Percentiles rank a stretch among this genome's conserved stretches.
phyloP scores from a whole-genome alignment of 257 asterid species.

The Solanum piurae region DNA sequence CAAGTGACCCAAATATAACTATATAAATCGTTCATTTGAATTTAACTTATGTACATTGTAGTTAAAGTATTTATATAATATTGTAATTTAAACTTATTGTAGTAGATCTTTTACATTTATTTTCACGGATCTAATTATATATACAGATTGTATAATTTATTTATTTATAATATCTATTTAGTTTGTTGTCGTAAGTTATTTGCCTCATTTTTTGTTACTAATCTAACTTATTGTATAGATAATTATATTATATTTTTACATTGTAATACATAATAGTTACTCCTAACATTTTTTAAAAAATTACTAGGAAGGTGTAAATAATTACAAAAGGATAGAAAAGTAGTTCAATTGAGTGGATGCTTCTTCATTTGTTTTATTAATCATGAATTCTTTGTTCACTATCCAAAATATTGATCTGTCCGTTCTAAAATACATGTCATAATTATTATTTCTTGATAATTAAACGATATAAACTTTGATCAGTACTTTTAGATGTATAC shows the following conservation, averaged over 20 bases:
- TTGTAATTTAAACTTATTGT: background rate
- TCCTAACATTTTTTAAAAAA: fast-evolving
- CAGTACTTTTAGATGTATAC: no score
- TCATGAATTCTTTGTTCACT: background rate
- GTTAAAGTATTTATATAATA: background rate
- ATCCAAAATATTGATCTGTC: background rate
- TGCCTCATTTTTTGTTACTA: background rate
- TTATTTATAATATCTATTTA: background rate
- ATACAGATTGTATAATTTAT: background rate
- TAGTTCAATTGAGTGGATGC: background rate
- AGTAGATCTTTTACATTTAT: background rate
- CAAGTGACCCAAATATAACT: background rate
- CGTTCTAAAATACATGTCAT: background rate
- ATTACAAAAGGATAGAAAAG: background rate
- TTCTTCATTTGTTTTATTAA: background rate
- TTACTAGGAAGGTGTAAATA: background rate
- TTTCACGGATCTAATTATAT: background rate
- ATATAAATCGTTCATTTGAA: background rate
- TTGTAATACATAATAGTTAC: background rate
- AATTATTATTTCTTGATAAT: no score
- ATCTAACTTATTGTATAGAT: background rate
- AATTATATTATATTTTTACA: background rate
- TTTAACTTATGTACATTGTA: no score
- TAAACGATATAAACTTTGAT: no score
- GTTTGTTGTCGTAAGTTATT: background rate